Evolutionary conservation across 1,284 basidiomycete species (phyloP).

Genomic region (Cystobasidium sp.): DNA sequence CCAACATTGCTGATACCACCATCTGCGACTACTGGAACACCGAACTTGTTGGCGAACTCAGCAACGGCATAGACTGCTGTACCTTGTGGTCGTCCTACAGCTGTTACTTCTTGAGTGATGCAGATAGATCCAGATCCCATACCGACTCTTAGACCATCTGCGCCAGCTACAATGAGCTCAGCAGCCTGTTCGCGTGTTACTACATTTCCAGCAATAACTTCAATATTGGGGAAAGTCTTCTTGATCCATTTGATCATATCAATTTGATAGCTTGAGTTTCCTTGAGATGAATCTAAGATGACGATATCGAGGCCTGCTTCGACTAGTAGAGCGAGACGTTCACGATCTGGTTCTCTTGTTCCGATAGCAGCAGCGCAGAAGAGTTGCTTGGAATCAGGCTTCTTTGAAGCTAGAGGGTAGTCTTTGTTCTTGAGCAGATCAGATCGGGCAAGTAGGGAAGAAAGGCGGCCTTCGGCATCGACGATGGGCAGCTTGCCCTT

Average conservation of each 20-base stretch:
- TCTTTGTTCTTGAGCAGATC: slow-evolving; percentile 98
- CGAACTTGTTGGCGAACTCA: slow-evolving; percentile 91
- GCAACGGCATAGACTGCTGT: slow-evolving; percentile 94
- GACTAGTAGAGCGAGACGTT: slow-evolving; percentile 81
- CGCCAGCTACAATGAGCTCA: slow-evolving; percentile 88
- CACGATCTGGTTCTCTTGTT: slow-evolving; percentile 85
- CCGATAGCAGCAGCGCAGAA: slow-evolving; percentile 97
- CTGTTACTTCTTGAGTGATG: slow-evolving; percentile 99
- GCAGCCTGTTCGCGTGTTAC: slow-evolving; percentile 95
- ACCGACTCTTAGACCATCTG: slow-evolving; percentile 89
- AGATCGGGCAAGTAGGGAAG: slow-evolving; percentile 89
- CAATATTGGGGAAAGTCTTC: slow-evolving; percentile 69
- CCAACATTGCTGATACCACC: slow-evolving; percentile 95
- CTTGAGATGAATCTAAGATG: slow-evolving; percentile 93
- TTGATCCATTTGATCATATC: slow-evolving; percentile 98
- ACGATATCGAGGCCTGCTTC: slow-evolving; percentile 96
- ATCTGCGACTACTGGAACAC: slow-evolving; percentile 97
- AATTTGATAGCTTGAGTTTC: slow-evolving; percentile 91
- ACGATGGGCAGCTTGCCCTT: slow-evolving; percentile 97
- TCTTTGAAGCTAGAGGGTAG: slow-evolving; percentile 92
- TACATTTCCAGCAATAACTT: slow-evolving; percentile 46
- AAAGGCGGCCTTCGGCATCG: slow-evolving; percentile 73
- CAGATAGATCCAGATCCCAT: slow-evolving; percentile 99
- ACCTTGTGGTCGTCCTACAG: slow-evolving; percentile 97
- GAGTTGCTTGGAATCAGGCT: slow-evolving; percentile 89